Conservation (phyloP, 1,284 basidiomycete genomes). For the Athelia psychrophila region DNA sequence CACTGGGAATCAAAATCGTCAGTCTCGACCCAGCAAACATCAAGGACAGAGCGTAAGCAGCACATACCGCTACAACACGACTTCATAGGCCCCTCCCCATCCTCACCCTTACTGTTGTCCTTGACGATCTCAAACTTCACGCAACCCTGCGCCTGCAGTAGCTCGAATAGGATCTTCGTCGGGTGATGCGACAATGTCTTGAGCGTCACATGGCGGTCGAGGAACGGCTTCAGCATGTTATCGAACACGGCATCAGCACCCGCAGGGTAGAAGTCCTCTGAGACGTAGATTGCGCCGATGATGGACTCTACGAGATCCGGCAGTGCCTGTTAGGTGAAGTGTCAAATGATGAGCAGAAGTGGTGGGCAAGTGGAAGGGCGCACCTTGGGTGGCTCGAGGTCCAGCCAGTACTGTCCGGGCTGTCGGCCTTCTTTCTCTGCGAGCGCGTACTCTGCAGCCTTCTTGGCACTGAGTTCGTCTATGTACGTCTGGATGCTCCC, state of each 20-base stretch:
- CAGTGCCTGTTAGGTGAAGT: constrained; percentile 50
- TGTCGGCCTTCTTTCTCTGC: constrained; percentile 45
- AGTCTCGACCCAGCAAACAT: too few relatives aligned
- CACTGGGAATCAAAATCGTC: constrained; percentile 34
- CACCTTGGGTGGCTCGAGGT: constrained; percentile 75
- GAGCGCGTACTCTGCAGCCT: constrained; percentile 44
- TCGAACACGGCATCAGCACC: constrained; percentile 65
- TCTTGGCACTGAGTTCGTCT: constrained; percentile 43
- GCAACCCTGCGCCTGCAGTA: constrained; percentile 68
- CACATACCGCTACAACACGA: too few relatives aligned
- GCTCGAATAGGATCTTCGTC: constrained; percentile 67
- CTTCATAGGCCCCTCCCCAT: too few relatives aligned
- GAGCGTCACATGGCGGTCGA: constrained; percentile 65
- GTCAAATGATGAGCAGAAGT: constrained; percentile 2
- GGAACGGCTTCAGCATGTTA: constrained; percentile 68
- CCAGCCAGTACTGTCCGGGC: constrained; percentile 74
- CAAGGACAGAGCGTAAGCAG: too few relatives aligned
- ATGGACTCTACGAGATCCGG: constrained; percentile 78
- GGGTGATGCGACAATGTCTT: constrained; percentile 72
- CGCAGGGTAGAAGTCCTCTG: constrained; percentile 61
- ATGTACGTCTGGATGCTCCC: constrained; percentile 52
- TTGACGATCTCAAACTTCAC: constrained; percentile 57
- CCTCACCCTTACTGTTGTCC: constrained; percentile 29
- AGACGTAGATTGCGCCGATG: constrained; percentile 71
- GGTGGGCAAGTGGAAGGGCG: constrained; percentile 1